phyloP scores from a whole-genome alignment of 23 red algal species.

The Gracilaria gracilis region DNA sequence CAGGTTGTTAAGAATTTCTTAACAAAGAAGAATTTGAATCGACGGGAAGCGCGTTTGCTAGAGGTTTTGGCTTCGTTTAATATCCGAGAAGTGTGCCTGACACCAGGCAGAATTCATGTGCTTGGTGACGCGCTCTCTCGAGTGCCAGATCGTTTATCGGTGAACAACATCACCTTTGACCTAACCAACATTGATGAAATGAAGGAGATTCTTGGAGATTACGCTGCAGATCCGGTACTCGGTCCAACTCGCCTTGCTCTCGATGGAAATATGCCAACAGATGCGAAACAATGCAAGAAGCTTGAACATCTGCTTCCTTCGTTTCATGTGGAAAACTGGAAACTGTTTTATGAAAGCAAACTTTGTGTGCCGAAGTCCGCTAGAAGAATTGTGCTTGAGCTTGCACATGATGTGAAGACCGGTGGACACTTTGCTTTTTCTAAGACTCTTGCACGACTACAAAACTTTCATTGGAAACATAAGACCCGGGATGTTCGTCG shows the following conservation, averaged over 20 bases:
- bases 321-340: too few relatives aligned
- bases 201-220: too few relatives aligned
- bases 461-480: not conserved
- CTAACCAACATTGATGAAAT: too few relatives aligned
- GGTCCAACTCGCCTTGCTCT: too few relatives aligned
- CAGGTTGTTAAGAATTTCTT: conserved; percentile 16
- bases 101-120: not conserved
- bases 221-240: not conserved
- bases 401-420: not conserved
- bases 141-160: not conserved
- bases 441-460: not conserved
- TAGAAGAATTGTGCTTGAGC: not conserved
- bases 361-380: conserved; percentile 4
- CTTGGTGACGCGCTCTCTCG: not conserved
- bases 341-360: not conserved
- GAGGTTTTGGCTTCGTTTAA: not conserved
- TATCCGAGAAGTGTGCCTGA: not conserved
- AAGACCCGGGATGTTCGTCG: not conserved
- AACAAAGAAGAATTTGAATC: conserved; percentile 12
- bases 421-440: not conserved
- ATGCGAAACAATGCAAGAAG: too few relatives aligned
- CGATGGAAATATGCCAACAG: too few relatives aligned
- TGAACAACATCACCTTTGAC: too few relatives aligned
- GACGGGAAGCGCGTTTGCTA: not conserved
- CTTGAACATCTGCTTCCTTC: too few relatives aligned